phyloP scores from a whole-genome alignment of 768 basidiomycete genomes.

The Cubamyces sp. region DNA sequence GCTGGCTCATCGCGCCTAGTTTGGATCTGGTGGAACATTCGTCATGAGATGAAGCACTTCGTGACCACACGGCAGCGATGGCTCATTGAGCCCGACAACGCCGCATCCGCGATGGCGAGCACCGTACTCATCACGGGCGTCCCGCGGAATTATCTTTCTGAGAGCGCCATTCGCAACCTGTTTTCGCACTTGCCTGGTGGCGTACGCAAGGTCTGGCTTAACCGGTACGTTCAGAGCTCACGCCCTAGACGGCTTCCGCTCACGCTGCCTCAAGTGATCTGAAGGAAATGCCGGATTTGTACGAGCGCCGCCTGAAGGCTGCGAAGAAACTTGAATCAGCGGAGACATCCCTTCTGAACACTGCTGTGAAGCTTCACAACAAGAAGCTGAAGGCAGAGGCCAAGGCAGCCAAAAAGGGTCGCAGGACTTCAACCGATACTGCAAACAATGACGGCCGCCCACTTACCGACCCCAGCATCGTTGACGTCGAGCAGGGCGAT shows the following conservation, averaged over 20 bases:
- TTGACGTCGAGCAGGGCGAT: slow-evolving; percentile 36
- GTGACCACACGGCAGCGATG: slow-evolving; percentile 79
- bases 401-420: slow-evolving; percentile 37
- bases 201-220: slow-evolving; percentile 90
- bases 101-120: slow-evolving; percentile 81
- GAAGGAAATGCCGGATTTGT: slow-evolving; percentile 83
- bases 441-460: slow-evolving; percentile 34
- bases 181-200: slow-evolving; percentile 91
- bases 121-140: slow-evolving; percentile 93
- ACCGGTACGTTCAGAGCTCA: slow-evolving; percentile 52
- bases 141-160: slow-evolving; percentile 75
- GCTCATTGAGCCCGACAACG: slow-evolving; percentile 74
- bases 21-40: slow-evolving; percentile 87
- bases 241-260: no score
- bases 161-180: slow-evolving; percentile 63
- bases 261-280: slow-evolving; percentile 57
- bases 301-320: slow-evolving; percentile 74
- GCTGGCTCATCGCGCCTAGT: slow-evolving; percentile 42
- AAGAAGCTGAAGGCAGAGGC: slow-evolving; percentile 54
- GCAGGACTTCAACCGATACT: slow-evolving; percentile 5
- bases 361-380: slow-evolving; percentile 70
- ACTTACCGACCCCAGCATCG: slow-evolving; percentile 31
- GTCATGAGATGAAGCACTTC: slow-evolving; percentile 79
- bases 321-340: slow-evolving; percentile 84
- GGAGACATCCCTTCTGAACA: slow-evolving; percentile 76